phyloP scores from a whole-genome alignment of 495 filamentous ascomycete species.

The Neurospora sp. region DNA sequence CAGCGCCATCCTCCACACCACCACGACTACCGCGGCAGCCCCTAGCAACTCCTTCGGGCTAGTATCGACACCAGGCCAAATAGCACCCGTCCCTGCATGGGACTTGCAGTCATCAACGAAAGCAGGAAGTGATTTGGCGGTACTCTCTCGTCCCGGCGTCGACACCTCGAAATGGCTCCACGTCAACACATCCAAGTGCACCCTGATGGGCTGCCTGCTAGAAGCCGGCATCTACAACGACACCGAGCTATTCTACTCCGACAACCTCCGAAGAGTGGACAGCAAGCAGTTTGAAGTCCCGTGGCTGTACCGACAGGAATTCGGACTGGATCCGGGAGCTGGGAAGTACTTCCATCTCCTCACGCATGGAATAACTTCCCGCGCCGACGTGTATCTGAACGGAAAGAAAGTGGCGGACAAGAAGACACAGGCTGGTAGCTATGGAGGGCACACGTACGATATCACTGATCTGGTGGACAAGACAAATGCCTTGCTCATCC shows the following conservation, averaged over 20 bases:
- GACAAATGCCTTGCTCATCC: slow-evolving; percentile 42
- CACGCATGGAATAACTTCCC: slow-evolving; percentile 51
- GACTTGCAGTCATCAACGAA: slow-evolving; percentile 40
- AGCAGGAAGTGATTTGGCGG: slow-evolving; percentile 24
- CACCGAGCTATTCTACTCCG: slow-evolving; percentile 45
- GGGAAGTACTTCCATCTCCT: slow-evolving; percentile 42
- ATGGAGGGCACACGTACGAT: slow-evolving; percentile 45
- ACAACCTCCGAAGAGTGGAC: slow-evolving; percentile 39
- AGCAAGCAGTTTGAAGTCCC: slow-evolving; percentile 40
- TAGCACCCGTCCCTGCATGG: slow-evolving; percentile 43
- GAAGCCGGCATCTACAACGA: slow-evolving; percentile 45
- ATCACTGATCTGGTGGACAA: slow-evolving; percentile 33
- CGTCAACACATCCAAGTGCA: slow-evolving; percentile 36
- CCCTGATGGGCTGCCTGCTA: slow-evolving; percentile 50
- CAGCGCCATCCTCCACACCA: background rate
- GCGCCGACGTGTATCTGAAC: slow-evolving; percentile 52
- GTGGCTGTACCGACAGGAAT: slow-evolving; percentile 54
- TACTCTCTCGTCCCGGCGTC: slow-evolving; percentile 35
- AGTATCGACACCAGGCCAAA: slow-evolving; percentile 22
- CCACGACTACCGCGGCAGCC: background rate
- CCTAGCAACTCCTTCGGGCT: background rate
- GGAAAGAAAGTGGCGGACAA: slow-evolving; percentile 41
- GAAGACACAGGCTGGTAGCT: slow-evolving; percentile 44
- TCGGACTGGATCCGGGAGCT: slow-evolving; percentile 26
- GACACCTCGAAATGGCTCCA: slow-evolving; percentile 46